phyloP scores from a whole-genome alignment of 2,329 filamentous ascomycete genomes.

The Venturia nashicola region DNA sequence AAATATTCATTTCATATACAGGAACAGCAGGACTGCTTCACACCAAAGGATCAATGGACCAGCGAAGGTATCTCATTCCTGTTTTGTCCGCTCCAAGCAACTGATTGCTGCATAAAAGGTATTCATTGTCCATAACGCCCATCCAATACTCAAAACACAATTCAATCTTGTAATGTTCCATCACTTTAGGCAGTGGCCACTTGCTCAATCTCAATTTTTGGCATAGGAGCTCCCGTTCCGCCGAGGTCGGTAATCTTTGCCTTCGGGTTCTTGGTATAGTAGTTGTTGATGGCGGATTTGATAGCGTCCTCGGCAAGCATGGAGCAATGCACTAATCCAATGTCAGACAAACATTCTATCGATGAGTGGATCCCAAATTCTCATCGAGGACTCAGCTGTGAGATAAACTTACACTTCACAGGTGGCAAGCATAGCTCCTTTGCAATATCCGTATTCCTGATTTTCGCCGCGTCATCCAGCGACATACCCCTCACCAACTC shows the following conservation, averaged over 20 bases:
- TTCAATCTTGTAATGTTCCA: background rate
- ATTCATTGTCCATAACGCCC: constrained; percentile 1
- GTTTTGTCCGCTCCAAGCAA: background rate
- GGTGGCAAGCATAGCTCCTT: constrained; percentile 86
- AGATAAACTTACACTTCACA: constrained; percentile 58
- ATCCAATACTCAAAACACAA: background rate
- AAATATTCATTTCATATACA: background rate
- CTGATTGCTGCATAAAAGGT: background rate
- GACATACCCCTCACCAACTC: constrained; percentile 94
- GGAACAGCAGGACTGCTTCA: background rate
- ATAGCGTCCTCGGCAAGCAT: constrained; percentile 90
- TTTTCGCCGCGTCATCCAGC: constrained; percentile 79
- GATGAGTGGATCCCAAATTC: background rate
- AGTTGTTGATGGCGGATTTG: constrained; percentile 82
- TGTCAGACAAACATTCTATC: constrained; percentile 3
- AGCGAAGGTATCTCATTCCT: background rate
- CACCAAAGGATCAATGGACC: background rate
- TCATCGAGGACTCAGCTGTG: background rate
- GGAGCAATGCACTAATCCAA: constrained; percentile 62
- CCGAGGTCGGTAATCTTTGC: constrained; percentile 62
- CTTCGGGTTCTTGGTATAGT: constrained; percentile 81
- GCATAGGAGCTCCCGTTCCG: constrained; percentile 58
- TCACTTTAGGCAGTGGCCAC: constrained; percentile 20
- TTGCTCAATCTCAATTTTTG: constrained; percentile 50
- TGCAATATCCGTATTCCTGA: constrained; percentile 96